Evolutionary conservation across 179 eudicot genomes (phyloP).

Genomic region (Spinacia oleracea): DNA sequence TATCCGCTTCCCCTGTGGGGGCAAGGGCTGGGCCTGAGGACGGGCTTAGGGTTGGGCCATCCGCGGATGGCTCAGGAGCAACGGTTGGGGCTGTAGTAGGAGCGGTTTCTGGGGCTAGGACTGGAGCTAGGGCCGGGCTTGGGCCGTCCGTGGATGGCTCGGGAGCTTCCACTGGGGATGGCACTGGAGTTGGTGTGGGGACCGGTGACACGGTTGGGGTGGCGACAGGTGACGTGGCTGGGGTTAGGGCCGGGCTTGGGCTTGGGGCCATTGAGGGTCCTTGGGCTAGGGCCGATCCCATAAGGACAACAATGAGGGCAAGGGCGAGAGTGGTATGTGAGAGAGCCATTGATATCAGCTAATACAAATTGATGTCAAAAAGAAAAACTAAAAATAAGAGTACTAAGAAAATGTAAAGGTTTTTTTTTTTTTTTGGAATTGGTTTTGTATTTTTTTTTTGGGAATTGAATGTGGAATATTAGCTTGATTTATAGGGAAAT

Average conservation of each 20-base stretch:
- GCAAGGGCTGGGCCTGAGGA: neutral
- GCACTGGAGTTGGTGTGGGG: neutral
- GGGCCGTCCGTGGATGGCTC: too few species aligned
- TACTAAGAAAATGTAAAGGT: neutral
- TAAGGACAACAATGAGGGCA: conserved; percentile 27
- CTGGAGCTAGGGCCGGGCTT: neutral
- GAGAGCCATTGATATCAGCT: conserved; percentile 32
- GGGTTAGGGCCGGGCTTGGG: conserved; percentile 11
- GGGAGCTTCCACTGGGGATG: neutral
- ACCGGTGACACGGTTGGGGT: conserved; percentile 10
- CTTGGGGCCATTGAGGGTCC: conserved; percentile 29
- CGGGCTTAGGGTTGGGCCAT: neutral
- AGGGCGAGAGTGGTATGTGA: conserved; percentile 33
- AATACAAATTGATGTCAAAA: too few species aligned
- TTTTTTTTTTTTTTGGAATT: neutral
- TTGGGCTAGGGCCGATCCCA: conserved; percentile 34
- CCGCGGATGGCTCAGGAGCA: neutral
- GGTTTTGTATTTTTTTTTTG: neutral
- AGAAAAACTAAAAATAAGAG: neutral
- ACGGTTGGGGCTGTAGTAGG: neutral
- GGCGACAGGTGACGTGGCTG: conserved; percentile 5
- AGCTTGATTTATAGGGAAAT: conserved; percentile 14
- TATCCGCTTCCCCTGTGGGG: neutral
- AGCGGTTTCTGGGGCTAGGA: neutral
- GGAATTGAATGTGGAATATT: neutral